Percentiles rank a stretch among this genome's conserved stretches.
Conservation (phyloP, 108 stramenopile species). For the Parmales sp. region DNA sequence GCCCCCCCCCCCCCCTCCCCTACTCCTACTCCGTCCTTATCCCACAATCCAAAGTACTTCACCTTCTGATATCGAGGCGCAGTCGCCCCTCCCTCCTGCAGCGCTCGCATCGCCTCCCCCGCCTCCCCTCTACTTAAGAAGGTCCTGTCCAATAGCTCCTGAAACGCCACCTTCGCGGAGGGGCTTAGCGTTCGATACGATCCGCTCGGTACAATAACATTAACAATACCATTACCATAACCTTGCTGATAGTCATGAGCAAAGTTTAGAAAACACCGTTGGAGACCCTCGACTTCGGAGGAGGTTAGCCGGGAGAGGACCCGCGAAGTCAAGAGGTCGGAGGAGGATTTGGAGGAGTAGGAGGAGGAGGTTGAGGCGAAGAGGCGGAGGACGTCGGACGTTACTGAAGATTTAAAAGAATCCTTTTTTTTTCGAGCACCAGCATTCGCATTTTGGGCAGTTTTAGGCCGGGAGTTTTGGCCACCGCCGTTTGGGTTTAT, state of each 20-base stretch:
- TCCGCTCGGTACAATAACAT: not conserved
- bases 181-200: not conserved
- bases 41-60: slow-evolving; percentile 5
- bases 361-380: not conserved
- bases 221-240: not conserved
- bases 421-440: not conserved
- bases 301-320: not conserved
- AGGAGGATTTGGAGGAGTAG: not conserved
- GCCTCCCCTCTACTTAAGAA: no score
- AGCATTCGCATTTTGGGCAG: not conserved
- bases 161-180: no score
- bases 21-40: no score
- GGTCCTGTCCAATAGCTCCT: no score
- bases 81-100: not conserved
- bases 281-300: not conserved
- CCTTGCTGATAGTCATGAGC: not conserved
- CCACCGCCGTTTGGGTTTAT: not conserved
- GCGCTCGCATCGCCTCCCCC: not conserved
- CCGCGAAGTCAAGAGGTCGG: not conserved
- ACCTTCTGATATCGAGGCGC: not conserved
- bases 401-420: not conserved
- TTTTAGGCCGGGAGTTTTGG: not conserved
- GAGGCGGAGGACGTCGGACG: not conserved
- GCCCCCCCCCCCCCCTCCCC: no score
- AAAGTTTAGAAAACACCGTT: not conserved